Base-by-base conservation (phyloP, 208 protist species). In the Trypanosoma theileri region DNA sequence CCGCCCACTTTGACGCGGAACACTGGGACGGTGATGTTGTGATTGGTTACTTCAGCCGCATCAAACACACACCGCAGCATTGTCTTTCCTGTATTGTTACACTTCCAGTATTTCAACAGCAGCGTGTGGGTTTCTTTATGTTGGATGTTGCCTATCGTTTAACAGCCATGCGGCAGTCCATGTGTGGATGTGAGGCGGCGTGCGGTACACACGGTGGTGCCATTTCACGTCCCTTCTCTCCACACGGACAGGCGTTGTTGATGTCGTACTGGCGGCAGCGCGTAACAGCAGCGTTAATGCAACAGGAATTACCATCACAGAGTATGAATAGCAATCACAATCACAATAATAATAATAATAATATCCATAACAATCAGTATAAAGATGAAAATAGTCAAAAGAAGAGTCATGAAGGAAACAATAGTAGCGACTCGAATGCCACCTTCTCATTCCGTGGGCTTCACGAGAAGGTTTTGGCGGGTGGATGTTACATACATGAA, bases 51-150 rank as follows among this genome's bases (percentile, higher is more conserved):
- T 87, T 89, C 58, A 88, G 71, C 45, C 78, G 86, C 22, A 64
- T 87, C 16, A 92, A 92, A 70, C 80, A 86, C 48, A 66, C 66
- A 44, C 80, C 83, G 46, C 57, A 92, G 59, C 82, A 88, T 68
- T 77, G 81, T 12, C 77, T 92, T 35, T 88, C 80, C 40, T 92
- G 86, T 71, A 92, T 92, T 50, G 63, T 86, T 52, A 84, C 81
- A 4, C 56, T 92, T 1, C 86, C 86, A n/a, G 66, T 78, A 55
- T 92, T 92, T 60, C 86, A 92, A 53, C 75, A 80, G 35, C 58
- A 66, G 51, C 74, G 77, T 6, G 50, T 89, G 26, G 86, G 66
- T 17, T 73, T 66, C 17, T 89, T 92, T 46, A 72, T 89, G 71
- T 63, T 92, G 3, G 79, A 89, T 35, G 16, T 83, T n/a, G 86